phyloP scores from a whole-genome alignment of 345 rosid species.

The Dovyalis caffra region DNA sequence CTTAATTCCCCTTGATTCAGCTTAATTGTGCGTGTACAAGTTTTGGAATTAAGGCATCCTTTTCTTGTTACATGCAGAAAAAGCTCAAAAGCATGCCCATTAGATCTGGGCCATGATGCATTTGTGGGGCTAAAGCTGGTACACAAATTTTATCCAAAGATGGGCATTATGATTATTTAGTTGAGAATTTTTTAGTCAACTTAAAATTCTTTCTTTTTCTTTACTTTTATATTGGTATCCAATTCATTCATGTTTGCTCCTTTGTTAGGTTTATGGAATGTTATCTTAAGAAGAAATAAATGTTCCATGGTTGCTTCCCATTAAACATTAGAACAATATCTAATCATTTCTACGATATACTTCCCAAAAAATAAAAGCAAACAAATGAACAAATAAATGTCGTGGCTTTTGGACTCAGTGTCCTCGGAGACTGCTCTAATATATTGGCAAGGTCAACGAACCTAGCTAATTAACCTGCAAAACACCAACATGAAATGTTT shows the following conservation, averaged over 20 bases:
- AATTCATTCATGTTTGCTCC: neutral
- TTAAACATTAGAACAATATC: neutral
- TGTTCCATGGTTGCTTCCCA: neutral
- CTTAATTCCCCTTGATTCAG: neutral
- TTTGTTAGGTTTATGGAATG: neutral
- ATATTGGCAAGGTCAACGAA: neutral
- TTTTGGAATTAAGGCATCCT: neutral
- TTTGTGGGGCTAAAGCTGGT: neutral
- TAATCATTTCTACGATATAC: neutral
- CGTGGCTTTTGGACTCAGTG: neutral
- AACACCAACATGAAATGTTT: neutral
- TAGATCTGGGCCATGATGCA: slow-evolving; percentile 2
- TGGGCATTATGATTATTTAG: slow-evolving; percentile 1
- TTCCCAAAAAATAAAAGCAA: too few relatives aligned
- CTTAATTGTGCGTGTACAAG: neutral
- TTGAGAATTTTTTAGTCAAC: neutral
- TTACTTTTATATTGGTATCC: neutral
- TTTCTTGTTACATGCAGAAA: neutral
- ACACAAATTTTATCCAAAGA: neutral
- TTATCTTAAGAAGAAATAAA: neutral
- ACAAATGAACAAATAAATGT: neutral
- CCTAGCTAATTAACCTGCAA: neutral
- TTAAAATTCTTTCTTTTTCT: neutral
- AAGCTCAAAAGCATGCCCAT: neutral
- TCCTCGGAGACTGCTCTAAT: neutral